These are phyloP conservation scores for Penicillium sumatraense DNA, from an alignment of 2,329 filamentous ascomycete species.

Conservation along the genomic window DNA sequence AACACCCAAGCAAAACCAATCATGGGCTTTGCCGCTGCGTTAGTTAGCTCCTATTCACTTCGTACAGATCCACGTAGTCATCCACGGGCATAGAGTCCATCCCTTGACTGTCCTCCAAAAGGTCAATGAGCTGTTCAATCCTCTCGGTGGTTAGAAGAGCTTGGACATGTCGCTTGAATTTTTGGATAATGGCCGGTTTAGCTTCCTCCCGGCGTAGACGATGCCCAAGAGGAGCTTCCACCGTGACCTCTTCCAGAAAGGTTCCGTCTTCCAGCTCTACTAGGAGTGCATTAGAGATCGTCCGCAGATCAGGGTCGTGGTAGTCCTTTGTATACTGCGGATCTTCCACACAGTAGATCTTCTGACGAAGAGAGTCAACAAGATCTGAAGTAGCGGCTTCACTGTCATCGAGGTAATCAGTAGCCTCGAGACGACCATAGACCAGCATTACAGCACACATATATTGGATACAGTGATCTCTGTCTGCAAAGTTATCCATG, in stretches of 20 bases:
- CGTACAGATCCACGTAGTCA: too few species aligned
- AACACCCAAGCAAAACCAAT: too few species aligned
- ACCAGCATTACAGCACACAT: conserved; percentile 97
- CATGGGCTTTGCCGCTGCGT: too few species aligned
- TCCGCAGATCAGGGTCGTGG: conserved; percentile 89
- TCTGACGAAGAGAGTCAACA: conserved; percentile 87
- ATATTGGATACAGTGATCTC: conserved; percentile 98
- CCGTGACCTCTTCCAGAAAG: conserved; percentile 83
- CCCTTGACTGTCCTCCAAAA: too few species aligned
- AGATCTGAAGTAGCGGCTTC: conserved; percentile 90
- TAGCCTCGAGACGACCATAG: conserved; percentile 90
- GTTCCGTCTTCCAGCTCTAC: conserved; percentile 95
- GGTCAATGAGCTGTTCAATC: too few species aligned
- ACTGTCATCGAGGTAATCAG: conserved; percentile 88
- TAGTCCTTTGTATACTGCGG: conserved; percentile 93
- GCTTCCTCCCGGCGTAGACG: conserved; percentile 90
- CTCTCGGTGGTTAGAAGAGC: too few species aligned
- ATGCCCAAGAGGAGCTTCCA: conserved; percentile 95
- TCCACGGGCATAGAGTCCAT: too few species aligned
- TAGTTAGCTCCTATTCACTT: too few species aligned
- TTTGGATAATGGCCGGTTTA: conserved; percentile 93
- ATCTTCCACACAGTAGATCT: conserved; percentile 96
- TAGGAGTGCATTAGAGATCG: conserved; percentile 95
- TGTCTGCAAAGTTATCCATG: conserved; percentile 99
- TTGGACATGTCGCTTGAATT: conserved; percentile 98